phyloP scores from a whole-genome alignment of 2,329 filamentous ascomycete species.

The Proliferodiscus dingleyae region DNA sequence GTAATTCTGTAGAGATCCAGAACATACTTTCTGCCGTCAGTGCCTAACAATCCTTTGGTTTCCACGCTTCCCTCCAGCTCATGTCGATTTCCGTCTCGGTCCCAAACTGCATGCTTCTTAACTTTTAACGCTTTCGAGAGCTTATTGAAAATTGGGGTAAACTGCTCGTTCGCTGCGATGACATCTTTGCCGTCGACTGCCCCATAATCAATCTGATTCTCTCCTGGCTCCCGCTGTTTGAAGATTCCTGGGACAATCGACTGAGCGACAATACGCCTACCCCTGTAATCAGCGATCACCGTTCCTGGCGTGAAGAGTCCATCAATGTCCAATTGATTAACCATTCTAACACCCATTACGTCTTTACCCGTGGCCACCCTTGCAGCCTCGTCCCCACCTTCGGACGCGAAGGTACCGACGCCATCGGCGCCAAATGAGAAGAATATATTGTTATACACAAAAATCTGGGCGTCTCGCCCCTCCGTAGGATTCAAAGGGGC shows the following conservation, averaged over 20 bases:
- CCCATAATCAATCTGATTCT: constrained; percentile 98
- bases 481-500: constrained; percentile 93
- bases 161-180: constrained; percentile 84
- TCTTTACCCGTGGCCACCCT: constrained; percentile 96
- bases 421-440: constrained; percentile 98
- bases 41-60: constrained; percentile 95
- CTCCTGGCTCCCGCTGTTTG: constrained; percentile 93
- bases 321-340: constrained; percentile 95
- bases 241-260: constrained; percentile 99
- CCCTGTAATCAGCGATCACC: constrained; percentile 92
- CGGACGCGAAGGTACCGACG: constrained; percentile 92
- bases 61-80: constrained; percentile 94
- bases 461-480: constrained; percentile 88
- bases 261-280: constrained; percentile 94
- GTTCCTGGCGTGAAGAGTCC: constrained; percentile 94
- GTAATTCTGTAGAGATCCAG: constrained; percentile 93
- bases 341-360: constrained; percentile 85
- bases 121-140: constrained; percentile 86
- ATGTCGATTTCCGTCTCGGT: constrained; percentile 87
- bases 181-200: constrained; percentile 96
- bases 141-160: constrained; percentile 79
- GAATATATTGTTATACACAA: constrained; percentile 99
- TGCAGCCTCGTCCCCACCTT: constrained; percentile 94
- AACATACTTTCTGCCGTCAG: constrained; percentile 95
- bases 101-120: constrained; percentile 95